A percentile compares a stretch with the other conserved stretches of the same genome.
Evolutionary conservation across 371 early-diverging fungal species (phyloP).

Genomic region (Mortierella sp.): DNA sequence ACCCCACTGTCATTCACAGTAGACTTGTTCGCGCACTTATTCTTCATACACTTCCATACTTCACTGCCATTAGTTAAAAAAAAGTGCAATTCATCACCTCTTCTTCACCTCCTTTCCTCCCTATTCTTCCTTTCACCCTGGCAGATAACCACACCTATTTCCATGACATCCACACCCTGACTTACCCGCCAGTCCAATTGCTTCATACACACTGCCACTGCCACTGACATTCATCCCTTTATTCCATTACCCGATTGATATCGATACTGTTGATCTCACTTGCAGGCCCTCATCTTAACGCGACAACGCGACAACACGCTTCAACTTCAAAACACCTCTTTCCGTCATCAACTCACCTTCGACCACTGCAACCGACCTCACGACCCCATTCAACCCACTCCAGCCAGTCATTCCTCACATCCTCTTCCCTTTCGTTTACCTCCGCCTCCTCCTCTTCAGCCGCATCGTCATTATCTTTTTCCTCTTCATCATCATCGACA

Average conservation of each 20-base stretch:
- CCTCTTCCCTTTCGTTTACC: neutral
- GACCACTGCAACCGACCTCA: neutral
- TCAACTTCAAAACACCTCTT: neutral
- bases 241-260: neutral
- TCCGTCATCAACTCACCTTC: neutral
- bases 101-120: neutral
- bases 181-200: neutral
- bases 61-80: too few species aligned
- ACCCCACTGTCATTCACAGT: neutral
- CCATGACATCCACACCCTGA: too few species aligned
- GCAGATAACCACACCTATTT: too few species aligned
- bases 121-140: slow-evolving; percentile 1
- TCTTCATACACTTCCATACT: neutral
- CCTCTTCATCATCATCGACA: neutral
- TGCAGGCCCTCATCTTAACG: neutral
- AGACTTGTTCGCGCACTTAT: neutral
- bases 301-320: neutral
- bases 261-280: neutral
- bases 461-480: neutral
- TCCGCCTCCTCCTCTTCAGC: neutral
- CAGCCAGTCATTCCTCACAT: neutral
- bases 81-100: neutral
- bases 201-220: neutral
- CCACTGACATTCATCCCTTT: neutral
- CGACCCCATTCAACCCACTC: neutral